A percentile compares a stretch with the other conserved stretches of the same genome.
Evolutionary conservation across 192 early-diverging fungal species (phyloP).

Genomic region (Coemansia sp.): DNA sequence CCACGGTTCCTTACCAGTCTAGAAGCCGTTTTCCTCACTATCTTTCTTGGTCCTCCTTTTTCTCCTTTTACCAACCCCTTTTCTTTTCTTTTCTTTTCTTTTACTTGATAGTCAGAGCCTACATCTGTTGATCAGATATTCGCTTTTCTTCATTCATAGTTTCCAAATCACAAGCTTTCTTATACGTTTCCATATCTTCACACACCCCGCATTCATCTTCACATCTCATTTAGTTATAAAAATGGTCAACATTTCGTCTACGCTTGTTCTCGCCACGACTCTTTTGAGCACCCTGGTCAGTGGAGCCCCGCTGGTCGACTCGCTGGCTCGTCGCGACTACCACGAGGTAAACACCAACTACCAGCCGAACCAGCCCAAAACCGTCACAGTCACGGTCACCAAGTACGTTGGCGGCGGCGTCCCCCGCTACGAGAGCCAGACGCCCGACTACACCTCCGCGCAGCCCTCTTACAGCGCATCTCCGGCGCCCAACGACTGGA

Average conservation of each 20-base stretch:
- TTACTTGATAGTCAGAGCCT: constrained; percentile 4
- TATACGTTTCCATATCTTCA: neutral
- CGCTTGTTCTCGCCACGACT: constrained; percentile 2
- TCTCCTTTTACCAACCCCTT: neutral
- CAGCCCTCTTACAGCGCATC: constrained; percentile 2
- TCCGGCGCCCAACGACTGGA: constrained; percentile 17
- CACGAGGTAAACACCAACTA: constrained; percentile 28
- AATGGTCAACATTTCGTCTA: constrained; percentile 5
- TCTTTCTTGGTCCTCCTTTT: neutral
- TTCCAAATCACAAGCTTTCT: neutral
- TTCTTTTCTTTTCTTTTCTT: constrained; percentile 4
- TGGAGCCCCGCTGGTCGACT: constrained; percentile 12
- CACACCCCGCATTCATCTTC: no score
- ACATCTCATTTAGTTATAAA: no score
- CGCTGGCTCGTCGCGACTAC: constrained; percentile 37
- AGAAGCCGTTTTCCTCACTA: neutral
- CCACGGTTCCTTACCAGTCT: neutral
- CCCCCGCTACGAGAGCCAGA: neutral
- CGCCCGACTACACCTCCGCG: neutral
- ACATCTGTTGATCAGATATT: constrained; percentile 33
- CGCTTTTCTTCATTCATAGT: neutral
- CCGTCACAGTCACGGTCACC: constrained; percentile 20
- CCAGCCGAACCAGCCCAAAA: constrained; percentile 3
- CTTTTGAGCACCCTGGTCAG: constrained; percentile 2
- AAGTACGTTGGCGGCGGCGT: constrained; percentile 10